A percentile compares a stretch with the other conserved stretches of the same genome.
phyloP scores from a whole-genome alignment of 78 protist genomes.

The Guillardia theta region DNA sequence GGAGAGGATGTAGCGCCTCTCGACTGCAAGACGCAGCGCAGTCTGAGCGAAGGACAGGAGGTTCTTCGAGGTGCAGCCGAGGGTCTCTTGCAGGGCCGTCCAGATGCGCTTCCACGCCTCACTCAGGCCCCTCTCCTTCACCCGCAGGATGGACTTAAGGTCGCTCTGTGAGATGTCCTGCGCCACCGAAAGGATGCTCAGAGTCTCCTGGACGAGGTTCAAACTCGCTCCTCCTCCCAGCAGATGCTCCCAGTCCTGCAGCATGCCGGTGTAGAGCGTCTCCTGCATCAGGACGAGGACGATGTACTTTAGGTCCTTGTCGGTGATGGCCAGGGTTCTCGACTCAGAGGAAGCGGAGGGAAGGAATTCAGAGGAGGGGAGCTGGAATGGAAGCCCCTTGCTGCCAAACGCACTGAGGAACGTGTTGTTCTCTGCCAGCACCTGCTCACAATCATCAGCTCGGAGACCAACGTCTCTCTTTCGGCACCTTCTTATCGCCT shows the following conservation, averaged over 20 bases:
- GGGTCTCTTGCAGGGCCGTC: neutral
- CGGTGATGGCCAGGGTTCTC: neutral
- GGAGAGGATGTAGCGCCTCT: constrained; percentile 13
- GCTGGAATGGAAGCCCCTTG: neutral
- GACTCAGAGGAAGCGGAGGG: neutral
- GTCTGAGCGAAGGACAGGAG: neutral
- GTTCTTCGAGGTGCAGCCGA: neutral
- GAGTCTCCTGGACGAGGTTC: neutral
- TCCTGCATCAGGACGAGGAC: constrained; percentile 36
- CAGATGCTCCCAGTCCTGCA: constrained; percentile 6
- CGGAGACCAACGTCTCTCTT: no score
- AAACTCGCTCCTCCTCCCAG: neutral
- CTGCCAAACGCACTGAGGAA: neutral
- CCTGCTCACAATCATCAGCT: neutral
- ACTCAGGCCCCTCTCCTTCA: neutral
- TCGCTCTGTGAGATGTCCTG: neutral
- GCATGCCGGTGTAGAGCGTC: neutral
- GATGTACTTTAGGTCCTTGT: neutral
- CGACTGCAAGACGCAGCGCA: constrained; percentile 34
- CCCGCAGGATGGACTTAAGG: neutral
- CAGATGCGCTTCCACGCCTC: constrained; percentile 10
- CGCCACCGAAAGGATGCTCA: neutral
- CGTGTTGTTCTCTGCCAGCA: neutral
- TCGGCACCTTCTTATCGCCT: neutral
- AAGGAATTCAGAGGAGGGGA: neutral